A percentile compares a stretch with the other conserved stretches of the same genome.
Conservation (phyloP, 176 grass and related monocot genomes). For the Carex myosuroides region DNA sequence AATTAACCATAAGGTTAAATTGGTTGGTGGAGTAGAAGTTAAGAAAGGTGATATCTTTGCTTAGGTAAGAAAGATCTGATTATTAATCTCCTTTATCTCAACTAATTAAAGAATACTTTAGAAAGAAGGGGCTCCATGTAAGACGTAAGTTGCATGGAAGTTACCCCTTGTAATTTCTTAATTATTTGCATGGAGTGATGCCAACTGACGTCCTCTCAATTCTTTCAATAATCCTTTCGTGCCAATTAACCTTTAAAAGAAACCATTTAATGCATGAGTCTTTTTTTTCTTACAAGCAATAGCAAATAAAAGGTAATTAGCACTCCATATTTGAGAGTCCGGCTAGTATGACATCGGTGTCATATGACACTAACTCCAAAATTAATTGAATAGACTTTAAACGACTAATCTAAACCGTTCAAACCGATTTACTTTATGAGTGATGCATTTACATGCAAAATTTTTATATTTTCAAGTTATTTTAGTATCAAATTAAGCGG, state of each 20-base stretch:
- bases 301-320: not conserved
- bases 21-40: slow-evolving; percentile 8
- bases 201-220: not conserved
- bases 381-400: too few species aligned
- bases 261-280: too few species aligned
- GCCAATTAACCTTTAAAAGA: not conserved
- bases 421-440: too few species aligned
- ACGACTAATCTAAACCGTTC: too few species aligned
- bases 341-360: too few species aligned
- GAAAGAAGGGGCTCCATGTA: not conserved
- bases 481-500: too few species aligned
- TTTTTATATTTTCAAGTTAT: too few species aligned
- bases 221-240: not conserved
- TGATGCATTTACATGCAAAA: too few species aligned
- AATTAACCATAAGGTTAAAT: not conserved
- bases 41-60: not conserved
- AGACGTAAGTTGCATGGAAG: slow-evolving; percentile 14
- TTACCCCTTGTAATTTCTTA: not conserved
- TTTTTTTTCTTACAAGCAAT: too few species aligned
- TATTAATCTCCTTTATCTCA: slow-evolving; percentile 16
- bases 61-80: slow-evolving; percentile 11
- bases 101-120: not conserved
- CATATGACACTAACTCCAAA: too few species aligned
- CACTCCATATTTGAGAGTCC: slow-evolving; percentile 17
- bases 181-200: not conserved